Percentiles rank a stretch among this genome's conserved stretches.
phyloP scores from a whole-genome alignment of 768 basidiomycete genomes.

The Brasilioporus rufonigricans region DNA sequence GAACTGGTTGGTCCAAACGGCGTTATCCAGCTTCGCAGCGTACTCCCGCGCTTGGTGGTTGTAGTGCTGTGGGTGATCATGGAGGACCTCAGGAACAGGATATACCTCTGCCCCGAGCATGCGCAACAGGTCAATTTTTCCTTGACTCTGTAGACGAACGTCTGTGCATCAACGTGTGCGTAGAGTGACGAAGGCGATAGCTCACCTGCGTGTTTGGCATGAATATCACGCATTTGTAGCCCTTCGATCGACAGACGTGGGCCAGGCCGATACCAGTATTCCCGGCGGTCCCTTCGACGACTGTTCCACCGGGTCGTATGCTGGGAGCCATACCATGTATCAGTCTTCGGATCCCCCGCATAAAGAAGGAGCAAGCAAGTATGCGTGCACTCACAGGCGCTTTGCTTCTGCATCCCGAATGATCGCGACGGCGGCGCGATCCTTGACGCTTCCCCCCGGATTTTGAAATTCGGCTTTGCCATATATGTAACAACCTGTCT shows the following conservation, averaged over 20 bases:
- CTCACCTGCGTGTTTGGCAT: conserved; percentile 92
- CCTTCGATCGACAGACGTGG: conserved; percentile 88
- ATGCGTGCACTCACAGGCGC: conserved; percentile 56
- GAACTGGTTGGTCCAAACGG: conserved; percentile 98
- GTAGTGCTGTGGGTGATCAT: conserved; percentile 93
- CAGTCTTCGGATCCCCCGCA: neutral
- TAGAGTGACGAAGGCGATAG: neutral
- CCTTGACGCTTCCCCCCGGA: conserved; percentile 97
- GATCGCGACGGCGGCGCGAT: conserved; percentile 91
- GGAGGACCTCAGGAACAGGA: conserved; percentile 97
- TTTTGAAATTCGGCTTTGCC: conserved; percentile 99
- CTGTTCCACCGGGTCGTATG: conserved; percentile 89
- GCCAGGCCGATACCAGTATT: conserved; percentile 97
- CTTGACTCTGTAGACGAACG: conserved; percentile 68
- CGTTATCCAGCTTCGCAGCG: conserved; percentile 69
- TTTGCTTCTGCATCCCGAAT: conserved; percentile 82
- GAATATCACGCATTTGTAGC: conserved; percentile 98
- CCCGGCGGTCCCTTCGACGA: conserved; percentile 97
- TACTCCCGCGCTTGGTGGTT: conserved; percentile 96
- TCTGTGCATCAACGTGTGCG: neutral
- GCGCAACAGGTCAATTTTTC: conserved; percentile 94
- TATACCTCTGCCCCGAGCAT: conserved; percentile 98
- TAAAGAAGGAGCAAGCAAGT: neutral
- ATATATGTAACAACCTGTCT: conserved; percentile 78
- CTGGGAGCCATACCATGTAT: conserved; percentile 34